Conservation (phyloP, 2,329 filamentous ascomycete species). For the Exophiala oligosperma region DNA sequence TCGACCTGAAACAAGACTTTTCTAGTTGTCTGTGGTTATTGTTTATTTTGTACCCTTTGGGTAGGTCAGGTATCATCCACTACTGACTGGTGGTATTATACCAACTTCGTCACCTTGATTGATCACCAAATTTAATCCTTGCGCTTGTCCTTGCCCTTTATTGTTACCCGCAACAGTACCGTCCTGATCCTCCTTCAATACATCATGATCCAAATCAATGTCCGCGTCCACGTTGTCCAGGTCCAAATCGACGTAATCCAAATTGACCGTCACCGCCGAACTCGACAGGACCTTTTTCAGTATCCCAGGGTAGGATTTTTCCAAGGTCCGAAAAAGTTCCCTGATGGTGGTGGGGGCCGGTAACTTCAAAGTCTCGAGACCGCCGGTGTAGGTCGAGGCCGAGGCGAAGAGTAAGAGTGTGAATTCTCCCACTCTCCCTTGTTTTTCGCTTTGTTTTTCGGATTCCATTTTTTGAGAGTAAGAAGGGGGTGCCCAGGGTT, state of each 20-base stretch:
- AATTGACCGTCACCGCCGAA: constrained; percentile 43
- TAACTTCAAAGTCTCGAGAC: constrained; percentile 39
- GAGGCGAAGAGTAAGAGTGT: constrained; percentile 49
- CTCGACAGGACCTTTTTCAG: constrained; percentile 39
- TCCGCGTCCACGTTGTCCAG: background rate
- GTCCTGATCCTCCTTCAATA: no score
- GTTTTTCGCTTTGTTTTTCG: no score
- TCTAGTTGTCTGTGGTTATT: no score
- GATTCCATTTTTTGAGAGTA: no score
- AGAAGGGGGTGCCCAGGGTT: no score
- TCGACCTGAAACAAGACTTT: no score
- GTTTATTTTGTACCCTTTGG: no score
- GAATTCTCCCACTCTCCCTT: constrained; percentile 31
- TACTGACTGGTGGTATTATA: constrained; percentile 50
- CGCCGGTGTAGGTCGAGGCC: constrained; percentile 42
- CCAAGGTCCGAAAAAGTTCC: constrained; percentile 39
- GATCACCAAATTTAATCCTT: constrained; percentile 33
- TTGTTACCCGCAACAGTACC: no score
- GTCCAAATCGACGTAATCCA: constrained; percentile 46
- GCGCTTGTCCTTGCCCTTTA: no score
- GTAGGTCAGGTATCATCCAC: constrained; percentile 34
- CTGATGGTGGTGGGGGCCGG: constrained; percentile 43
- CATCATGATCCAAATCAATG: background rate
- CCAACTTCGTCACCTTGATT: constrained; percentile 44
- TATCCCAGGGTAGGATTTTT: constrained; percentile 44